phyloP scores from a whole-genome alignment of 2,329 filamentous ascomycete genomes.

The Fusarium graminum region DNA sequence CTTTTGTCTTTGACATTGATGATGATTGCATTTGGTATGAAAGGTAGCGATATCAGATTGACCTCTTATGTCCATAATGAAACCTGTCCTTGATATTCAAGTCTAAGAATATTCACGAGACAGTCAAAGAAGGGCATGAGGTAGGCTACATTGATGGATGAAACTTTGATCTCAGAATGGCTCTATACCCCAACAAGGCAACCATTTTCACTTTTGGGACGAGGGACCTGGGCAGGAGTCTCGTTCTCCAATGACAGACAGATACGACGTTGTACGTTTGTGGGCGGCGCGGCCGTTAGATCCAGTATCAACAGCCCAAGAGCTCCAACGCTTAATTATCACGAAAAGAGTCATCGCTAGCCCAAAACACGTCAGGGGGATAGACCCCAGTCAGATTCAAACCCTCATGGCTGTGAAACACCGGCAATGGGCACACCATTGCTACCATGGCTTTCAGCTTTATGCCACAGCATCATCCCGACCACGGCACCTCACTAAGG shows the following conservation, averaged over 20 bases:
- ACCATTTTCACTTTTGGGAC: not conserved
- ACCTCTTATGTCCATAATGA: too few species aligned
- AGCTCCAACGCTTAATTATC: not conserved
- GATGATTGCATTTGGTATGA: not conserved
- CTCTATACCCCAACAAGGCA: slow-evolving; percentile 8
- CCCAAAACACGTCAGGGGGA: slow-evolving; percentile 2
- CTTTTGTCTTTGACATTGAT: too few species aligned
- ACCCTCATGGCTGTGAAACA: slow-evolving; percentile 18
- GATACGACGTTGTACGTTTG: not conserved
- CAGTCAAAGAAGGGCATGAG: slow-evolving; percentile 1
- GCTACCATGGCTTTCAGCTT: slow-evolving; percentile 19
- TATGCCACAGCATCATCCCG: slow-evolving; percentile 25
- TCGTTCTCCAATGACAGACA: not conserved
- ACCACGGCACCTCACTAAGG: slow-evolving; percentile 15
- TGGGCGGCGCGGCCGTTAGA: slow-evolving; percentile 7
- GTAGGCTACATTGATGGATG: not conserved
- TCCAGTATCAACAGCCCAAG: slow-evolving; percentile 7
- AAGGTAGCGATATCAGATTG: not conserved
- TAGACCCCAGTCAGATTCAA: not conserved
- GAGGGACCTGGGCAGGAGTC: not conserved
- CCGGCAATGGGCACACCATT: slow-evolving; percentile 6
- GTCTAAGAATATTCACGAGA: not conserved
- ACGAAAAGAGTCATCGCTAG: slow-evolving; percentile 6
- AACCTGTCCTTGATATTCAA: too few species aligned
- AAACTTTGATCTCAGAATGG: not conserved